Evolutionary conservation across 148 eudicot genomes (phyloP), one percentile per base, ranked within the genome.

Genomic region (Camellia sinensis): DNA sequence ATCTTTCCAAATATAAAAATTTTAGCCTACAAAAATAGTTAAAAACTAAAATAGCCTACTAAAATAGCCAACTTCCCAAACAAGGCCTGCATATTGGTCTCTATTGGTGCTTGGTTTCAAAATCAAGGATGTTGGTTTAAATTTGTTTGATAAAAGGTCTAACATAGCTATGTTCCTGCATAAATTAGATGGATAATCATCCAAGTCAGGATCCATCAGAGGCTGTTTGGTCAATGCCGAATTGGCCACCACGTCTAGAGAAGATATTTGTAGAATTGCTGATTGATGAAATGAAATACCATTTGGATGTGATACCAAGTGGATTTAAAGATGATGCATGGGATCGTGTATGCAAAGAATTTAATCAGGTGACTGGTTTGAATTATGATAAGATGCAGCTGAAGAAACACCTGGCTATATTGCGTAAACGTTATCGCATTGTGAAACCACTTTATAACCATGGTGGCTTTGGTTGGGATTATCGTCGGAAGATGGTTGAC

Each of bases 391-490:
- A 66, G 74, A 48, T 52, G 46, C 82, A 78, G 61, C 72, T 83
- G 61, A 83, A 83, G 78, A 74, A 83, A 40, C 78, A 74, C 69
- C 61, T 83, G 21, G 50, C 73, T 50, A 61, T 74, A 1, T 67
- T 78, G 52, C 67, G 45, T 46, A 78, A 79, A 67, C 50, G 85
- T 17, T 78, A 70, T 63, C 71, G 60, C 18, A 65, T 67, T 57
- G 81, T 82, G 64, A 73, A 78, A 73, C 81, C 78, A 45, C 73
- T 82, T 45, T 82, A 77, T 9, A 22, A 73, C 19, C 78, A 78
- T 18, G 37, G 67, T 73, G 85, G 85, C 52, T 65, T 72, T 82
- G 81, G 85, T 56, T 72, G 78, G 81, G 78, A 73, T 68, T 41
- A 62, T 73, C 79, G 73, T 73, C 64, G 82, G 9, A 82, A 83